Evolutionary conservation across 2,329 filamentous ascomycete genomes (phyloP), one percentile per base, ranked within the genome.

Genomic region (Ophiostoma novo-ulmi): DNA sequence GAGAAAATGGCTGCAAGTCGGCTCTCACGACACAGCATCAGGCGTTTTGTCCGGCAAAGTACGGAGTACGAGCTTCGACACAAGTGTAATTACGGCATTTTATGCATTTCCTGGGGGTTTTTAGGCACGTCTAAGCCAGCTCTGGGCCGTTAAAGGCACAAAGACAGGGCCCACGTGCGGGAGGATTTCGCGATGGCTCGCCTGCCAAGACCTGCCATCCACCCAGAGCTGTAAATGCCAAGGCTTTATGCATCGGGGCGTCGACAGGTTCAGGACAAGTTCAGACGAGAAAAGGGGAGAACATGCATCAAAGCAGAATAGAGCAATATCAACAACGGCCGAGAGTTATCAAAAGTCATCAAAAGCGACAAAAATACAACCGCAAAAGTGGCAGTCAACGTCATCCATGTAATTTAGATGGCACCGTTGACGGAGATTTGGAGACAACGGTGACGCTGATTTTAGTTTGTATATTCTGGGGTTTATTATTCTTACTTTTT

Each of bases 231-330:
- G 17, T 26, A 35, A 31, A 36, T 35, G 58, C 58, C 58, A 63
- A 63, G 58, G 26, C 58, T 63, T 63, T 20, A 35, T 36, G 58
- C 58, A 31, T 63, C 58, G 26, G 55, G 26, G 58, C 11, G 26
- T 63, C 13, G 58, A 63, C 58, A 35, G 26, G 4, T 63, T 63
- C 58, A 63, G 58, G 52, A 63, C 58, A 63, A 63, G 58, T 63
- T 63, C 22, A 35, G 26, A 35, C 22, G n/a, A 41, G 26, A 31
- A 35, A 35, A 66, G n/a, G 26, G 58, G 58, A 26, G 58, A 63
- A 35, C 31, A 36, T 63, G 14, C 58, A 63, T 31, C n/a, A 58
- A 58, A 58, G 22, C 52, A 58, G 52, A 58, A 58, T 26, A 58
- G 52, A 13, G 4, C 44, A 48, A 44, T 48, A n/a, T 48, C 44